Conservation (phyloP, 805 yeast genomes). For the Saccharomycopsis sp. region DNA sequence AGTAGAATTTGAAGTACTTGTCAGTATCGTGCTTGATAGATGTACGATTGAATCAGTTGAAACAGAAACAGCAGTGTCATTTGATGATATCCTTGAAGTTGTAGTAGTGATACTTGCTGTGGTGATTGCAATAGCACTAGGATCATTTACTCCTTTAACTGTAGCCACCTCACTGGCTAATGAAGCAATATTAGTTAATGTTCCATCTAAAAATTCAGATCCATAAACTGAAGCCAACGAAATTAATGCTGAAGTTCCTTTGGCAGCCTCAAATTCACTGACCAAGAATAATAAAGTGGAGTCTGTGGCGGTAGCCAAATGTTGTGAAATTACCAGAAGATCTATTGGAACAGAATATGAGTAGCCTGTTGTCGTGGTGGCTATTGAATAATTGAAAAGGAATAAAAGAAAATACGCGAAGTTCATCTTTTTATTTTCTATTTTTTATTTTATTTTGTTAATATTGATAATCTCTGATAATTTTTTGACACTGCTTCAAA, state of each 20-base stretch:
- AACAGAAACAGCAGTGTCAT: background rate
- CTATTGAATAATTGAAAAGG: background rate
- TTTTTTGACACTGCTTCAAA: too few relatives aligned
- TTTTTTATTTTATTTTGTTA: too few relatives aligned
- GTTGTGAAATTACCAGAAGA: constrained; percentile 11
- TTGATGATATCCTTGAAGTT: background rate
- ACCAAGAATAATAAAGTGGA: constrained; percentile 14
- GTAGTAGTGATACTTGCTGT: background rate
- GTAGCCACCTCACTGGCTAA: constrained; percentile 19
- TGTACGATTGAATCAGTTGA: background rate
- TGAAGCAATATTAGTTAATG: constrained; percentile 18
- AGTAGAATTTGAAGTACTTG: too few relatives aligned
- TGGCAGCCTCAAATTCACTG: constrained; percentile 19
- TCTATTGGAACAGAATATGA: constrained; percentile 16
- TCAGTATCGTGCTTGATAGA: too few relatives aligned
- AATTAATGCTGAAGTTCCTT: constrained; percentile 21
- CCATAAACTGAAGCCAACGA: constrained; percentile 22
- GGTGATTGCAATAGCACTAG: constrained; percentile 3
- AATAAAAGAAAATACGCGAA: background rate
- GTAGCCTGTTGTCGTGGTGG: background rate
- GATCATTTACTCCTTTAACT: constrained; percentile 12
- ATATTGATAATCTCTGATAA: too few relatives aligned
- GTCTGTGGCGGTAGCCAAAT: constrained; percentile 18
- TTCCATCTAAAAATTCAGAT: constrained; percentile 17
- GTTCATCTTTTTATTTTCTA: too few relatives aligned